Evolutionary conservation across 805 yeast genomes (phyloP).

Genomic region (Candida alai): DNA sequence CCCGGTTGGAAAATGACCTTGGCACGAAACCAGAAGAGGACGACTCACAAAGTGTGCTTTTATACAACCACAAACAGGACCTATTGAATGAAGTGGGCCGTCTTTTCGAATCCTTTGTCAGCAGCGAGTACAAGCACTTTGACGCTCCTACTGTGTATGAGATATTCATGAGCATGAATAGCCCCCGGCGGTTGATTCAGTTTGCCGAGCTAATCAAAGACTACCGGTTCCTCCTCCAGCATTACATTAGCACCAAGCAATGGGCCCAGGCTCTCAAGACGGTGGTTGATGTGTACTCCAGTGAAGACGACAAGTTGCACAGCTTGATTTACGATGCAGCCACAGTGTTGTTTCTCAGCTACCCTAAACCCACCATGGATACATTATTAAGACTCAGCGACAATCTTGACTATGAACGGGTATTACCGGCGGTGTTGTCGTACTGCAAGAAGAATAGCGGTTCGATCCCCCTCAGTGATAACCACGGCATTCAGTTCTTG

Average conservation of each 20-base stretch:
- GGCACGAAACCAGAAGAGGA: not conserved
- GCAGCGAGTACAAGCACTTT: conserved; percentile 42
- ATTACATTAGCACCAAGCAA: conserved; percentile 63
- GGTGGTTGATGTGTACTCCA: conserved; percentile 44
- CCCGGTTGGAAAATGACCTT: conserved; percentile 39
- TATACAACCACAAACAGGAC: conserved; percentile 4
- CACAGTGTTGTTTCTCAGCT: conserved; percentile 60
- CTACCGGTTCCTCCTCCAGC: conserved; percentile 60
- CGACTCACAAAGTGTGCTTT: not conserved
- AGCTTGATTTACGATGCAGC: conserved; percentile 61
- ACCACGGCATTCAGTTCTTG: conserved; percentile 66
- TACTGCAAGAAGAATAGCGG: conserved; percentile 48
- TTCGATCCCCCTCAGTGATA: conserved; percentile 41
- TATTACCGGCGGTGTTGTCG: conserved; percentile 73
- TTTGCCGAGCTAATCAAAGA: conserved; percentile 70
- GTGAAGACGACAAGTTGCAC: conserved; percentile 12
- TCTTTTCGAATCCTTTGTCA: conserved; percentile 47
- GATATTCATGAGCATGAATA: conserved; percentile 62
- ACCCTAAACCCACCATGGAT: conserved; percentile 67
- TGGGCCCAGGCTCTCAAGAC: conserved; percentile 73
- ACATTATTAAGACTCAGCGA: conserved; percentile 63
- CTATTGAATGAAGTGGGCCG: conserved; percentile 9
- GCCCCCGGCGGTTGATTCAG: conserved; percentile 57
- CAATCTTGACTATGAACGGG: conserved; percentile 41
- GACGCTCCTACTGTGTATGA: conserved; percentile 71